phyloP scores from a whole-genome alignment of 345 rosid species.

The Zanthoxylum bungeanum region DNA sequence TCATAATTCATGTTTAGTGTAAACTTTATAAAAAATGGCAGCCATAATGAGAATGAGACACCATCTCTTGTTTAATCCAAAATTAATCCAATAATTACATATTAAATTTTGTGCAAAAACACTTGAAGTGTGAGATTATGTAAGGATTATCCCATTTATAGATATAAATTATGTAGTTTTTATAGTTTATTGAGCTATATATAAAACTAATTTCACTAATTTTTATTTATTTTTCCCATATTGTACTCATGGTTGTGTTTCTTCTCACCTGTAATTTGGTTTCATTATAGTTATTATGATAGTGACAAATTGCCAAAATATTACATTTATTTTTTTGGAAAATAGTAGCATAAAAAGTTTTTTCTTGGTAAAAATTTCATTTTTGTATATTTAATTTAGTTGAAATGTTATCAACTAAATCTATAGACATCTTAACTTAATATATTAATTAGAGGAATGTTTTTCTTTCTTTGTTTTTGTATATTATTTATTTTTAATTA shows the following conservation, averaged over 20 bases:
- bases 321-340: background rate
- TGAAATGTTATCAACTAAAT: background rate
- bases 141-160: too few relatives aligned
- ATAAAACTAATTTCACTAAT: background rate
- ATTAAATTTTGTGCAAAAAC: too few relatives aligned
- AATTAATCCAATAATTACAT: too few relatives aligned
- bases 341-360: background rate
- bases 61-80: background rate
- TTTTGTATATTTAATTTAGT: background rate
- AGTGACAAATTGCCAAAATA: conserved; percentile 6
- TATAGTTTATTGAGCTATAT: background rate
- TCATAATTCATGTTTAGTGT: background rate
- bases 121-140: background rate
- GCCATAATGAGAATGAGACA: background rate
- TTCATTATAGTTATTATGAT: background rate
- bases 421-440: background rate
- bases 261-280: background rate
- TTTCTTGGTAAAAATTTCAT: background rate
- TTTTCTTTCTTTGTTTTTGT: too few relatives aligned
- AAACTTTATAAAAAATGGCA: too few relatives aligned
- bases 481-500: background rate
- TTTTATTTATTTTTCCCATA: too few relatives aligned
- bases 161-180: too few relatives aligned
- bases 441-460: background rate
- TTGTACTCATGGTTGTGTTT: too few relatives aligned